phyloP scores from a whole-genome alignment of 2,329 filamentous ascomycete species.

The Cladosporium colombiae region DNA sequence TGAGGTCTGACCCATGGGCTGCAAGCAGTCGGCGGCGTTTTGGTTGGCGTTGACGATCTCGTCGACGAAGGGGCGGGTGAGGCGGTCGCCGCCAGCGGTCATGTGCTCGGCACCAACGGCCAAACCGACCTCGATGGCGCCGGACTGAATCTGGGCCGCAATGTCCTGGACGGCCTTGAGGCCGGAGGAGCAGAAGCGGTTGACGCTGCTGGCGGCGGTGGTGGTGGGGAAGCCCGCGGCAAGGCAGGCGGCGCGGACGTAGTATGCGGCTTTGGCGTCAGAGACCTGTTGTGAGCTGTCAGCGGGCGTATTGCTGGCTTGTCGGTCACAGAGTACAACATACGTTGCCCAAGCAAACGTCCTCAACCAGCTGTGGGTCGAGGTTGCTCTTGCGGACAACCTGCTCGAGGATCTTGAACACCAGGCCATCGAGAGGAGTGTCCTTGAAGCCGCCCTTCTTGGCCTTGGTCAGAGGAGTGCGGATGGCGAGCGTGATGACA shows the following conservation, averaged over 20 bases:
- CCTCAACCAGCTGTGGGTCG: slow-evolving; percentile 48
- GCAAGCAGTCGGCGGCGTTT: slow-evolving; percentile 81
- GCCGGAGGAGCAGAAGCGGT: slow-evolving; percentile 96
- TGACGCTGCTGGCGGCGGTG: slow-evolving; percentile 75
- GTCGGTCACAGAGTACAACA: slow-evolving; percentile 59
- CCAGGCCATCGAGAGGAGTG: slow-evolving; percentile 80
- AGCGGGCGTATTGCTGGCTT: slow-evolving; percentile 70
- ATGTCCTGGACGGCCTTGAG: slow-evolving; percentile 95
- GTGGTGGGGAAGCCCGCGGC: slow-evolving; percentile 95
- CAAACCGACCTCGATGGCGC: slow-evolving; percentile 83
- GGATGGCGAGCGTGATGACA: slow-evolving; percentile 89
- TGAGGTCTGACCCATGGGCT: slow-evolving; percentile 97
- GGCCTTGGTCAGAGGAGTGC: slow-evolving; percentile 85
- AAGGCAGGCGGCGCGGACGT: slow-evolving; percentile 82
- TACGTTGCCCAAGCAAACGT: slow-evolving; percentile 92
- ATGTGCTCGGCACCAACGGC: slow-evolving; percentile 89
- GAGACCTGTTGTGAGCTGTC: slow-evolving; percentile 59
- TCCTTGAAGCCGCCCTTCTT: slow-evolving; percentile 95
- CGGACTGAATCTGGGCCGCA: slow-evolving; percentile 77
- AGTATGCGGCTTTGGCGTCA: slow-evolving; percentile 85
- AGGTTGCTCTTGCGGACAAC: slow-evolving; percentile 40
- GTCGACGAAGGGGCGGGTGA: slow-evolving; percentile 74
- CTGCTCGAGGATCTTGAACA: slow-evolving; percentile 77
- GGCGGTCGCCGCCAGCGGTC: slow-evolving; percentile 69
- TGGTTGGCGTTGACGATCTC: slow-evolving; percentile 70